Evolutionary conservation across 2,329 filamentous ascomycete species (phyloP).

Genomic region (Pseudogymnoascus destructans): DNA sequence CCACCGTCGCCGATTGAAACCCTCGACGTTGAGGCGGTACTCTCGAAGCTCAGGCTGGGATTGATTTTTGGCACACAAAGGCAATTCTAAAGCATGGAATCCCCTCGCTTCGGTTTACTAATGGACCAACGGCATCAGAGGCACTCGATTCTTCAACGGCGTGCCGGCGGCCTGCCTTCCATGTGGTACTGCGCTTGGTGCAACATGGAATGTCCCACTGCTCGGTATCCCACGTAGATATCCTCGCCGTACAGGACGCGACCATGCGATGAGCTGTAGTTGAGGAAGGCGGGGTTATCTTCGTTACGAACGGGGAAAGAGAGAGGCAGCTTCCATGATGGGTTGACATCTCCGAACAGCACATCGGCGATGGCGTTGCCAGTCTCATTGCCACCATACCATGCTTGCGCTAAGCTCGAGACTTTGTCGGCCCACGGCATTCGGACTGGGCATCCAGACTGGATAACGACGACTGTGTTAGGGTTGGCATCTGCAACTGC

Average conservation of each 20-base stretch:
- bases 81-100: constrained; percentile 19
- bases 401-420: constrained; percentile 24
- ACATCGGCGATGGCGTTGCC: constrained; percentile 53
- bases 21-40: constrained; percentile 36
- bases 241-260: constrained; percentile 51
- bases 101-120: constrained; percentile 22
- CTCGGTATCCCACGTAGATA: constrained; percentile 50
- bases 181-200: constrained; percentile 35
- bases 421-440: constrained; percentile 39
- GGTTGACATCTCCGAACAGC: constrained; percentile 47
- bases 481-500: constrained; percentile 42
- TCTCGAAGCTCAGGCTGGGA: constrained; percentile 36
- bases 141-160: constrained; percentile 25
- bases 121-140: constrained; percentile 24
- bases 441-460: constrained; percentile 45
- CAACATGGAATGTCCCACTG: constrained; percentile 52
- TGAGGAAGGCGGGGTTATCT: constrained; percentile 49
- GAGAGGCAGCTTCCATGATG: constrained; percentile 46
- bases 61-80: constrained; percentile 23
- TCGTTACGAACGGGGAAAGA: constrained; percentile 43
- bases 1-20: constrained; percentile 10
- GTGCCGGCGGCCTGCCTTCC: constrained; percentile 32
- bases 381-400: constrained; percentile 53
- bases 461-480: constrained; percentile 46
- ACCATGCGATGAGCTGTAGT: constrained; percentile 40